Evolutionary conservation across 2,329 filamentous ascomycete genomes (phyloP).

Genomic region (Thielaviopsis euricoi): DNA sequence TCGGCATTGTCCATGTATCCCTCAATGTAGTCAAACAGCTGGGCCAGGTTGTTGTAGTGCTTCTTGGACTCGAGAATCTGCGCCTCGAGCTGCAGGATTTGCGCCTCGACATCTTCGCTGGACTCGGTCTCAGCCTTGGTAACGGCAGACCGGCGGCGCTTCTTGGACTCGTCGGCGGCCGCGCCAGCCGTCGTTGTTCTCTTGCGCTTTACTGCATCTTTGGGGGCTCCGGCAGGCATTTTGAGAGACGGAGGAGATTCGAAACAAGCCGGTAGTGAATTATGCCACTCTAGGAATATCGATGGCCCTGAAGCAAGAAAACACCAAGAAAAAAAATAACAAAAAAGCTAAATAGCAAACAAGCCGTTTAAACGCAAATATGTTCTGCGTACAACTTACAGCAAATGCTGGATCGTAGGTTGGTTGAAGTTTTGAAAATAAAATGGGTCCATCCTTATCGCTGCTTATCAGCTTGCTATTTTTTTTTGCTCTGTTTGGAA

Average conservation of each 20-base stretch:
- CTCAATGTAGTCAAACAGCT: constrained; percentile 42
- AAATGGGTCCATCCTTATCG: neutral
- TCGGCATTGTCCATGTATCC: constrained; percentile 33
- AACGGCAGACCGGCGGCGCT: constrained; percentile 33
- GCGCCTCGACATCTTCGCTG: constrained; percentile 38
- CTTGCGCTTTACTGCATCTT: constrained; percentile 33
- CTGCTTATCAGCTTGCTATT: neutral
- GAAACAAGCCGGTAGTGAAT: neutral
- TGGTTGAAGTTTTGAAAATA: neutral
- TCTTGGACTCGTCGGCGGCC: constrained; percentile 27
- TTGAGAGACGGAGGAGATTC: neutral
- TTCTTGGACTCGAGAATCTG: constrained; percentile 74
- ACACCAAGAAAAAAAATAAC: neutral
- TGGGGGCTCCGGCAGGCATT: constrained; percentile 9
- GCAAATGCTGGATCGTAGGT: neutral
- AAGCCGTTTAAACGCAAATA: neutral
- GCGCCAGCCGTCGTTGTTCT: constrained; percentile 20
- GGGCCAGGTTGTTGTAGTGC: constrained; percentile 80
- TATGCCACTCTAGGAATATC: too few species aligned
- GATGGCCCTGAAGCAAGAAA: neutral
- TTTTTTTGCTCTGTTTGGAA: neutral
- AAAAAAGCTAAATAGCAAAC: neutral
- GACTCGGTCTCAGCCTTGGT: constrained; percentile 26
- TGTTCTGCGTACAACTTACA: neutral
- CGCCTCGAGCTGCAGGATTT: constrained; percentile 60